phyloP scores from a whole-genome alignment of 345 rosid species.

The Brassica rapa region DNA sequence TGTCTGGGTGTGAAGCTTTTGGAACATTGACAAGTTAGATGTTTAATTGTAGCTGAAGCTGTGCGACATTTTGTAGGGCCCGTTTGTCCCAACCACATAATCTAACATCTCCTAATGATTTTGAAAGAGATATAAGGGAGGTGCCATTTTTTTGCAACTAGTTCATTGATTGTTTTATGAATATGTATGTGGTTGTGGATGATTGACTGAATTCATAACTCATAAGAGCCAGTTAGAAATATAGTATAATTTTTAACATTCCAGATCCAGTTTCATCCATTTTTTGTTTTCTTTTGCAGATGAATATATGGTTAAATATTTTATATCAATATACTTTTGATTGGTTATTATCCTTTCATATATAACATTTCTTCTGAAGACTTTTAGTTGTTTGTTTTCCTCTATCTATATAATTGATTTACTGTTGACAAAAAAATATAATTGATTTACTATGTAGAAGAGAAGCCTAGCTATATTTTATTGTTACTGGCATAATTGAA shows the following conservation, averaged over 20 bases:
- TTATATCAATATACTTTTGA: background rate
- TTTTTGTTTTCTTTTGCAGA: background rate
- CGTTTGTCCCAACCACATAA: conserved; percentile 34
- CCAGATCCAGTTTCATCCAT: background rate
- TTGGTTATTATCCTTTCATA: background rate
- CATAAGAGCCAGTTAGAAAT: background rate
- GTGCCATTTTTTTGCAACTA: conserved; percentile 14
- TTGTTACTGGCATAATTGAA: background rate
- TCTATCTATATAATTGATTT: background rate
- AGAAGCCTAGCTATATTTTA: background rate
- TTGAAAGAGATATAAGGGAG: conserved; percentile 3
- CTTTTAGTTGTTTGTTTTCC: background rate
- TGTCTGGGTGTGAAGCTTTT: conserved; percentile 33
- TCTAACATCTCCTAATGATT: conserved; percentile 19
- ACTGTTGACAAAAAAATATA: background rate
- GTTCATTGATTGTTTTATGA: conserved; percentile 6
- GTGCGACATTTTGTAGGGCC: conserved; percentile 36
- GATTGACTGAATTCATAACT: background rate
- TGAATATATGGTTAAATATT: background rate
- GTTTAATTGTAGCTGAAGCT: conserved; percentile 33
- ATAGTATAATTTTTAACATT: background rate
- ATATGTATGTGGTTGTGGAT: conserved; percentile 16
- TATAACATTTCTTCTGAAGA: background rate
- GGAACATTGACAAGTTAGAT: conserved; percentile 43
- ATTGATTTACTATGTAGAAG: background rate